Percentiles rank a stretch among this genome's conserved stretches.
Evolutionary conservation across 2,329 filamentous ascomycete genomes (phyloP).

Genomic region (Emmonsiellopsis sp.): DNA sequence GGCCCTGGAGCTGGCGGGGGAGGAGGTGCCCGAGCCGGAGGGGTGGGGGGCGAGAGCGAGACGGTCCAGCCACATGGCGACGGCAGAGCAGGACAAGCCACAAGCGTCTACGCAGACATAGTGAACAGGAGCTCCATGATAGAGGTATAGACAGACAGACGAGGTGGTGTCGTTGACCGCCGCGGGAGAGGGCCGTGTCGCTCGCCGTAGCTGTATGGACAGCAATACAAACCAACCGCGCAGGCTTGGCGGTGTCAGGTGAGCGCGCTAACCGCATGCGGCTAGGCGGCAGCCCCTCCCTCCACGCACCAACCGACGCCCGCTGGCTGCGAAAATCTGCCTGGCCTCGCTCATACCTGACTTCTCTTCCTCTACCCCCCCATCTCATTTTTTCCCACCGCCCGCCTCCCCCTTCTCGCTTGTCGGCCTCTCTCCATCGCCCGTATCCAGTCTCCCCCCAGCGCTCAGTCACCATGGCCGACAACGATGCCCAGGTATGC

Average conservation of each 20-base stretch:
- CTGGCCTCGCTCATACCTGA: not conserved
- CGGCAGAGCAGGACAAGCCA: not conserved
- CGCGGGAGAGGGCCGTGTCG: not conserved
- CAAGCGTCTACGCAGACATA: not conserved
- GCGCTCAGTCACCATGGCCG: conserved; percentile 48
- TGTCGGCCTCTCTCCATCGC: conserved; percentile 13
- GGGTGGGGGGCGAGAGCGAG: conserved; percentile 67
- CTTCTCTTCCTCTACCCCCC: conserved; percentile 8
- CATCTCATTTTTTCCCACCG: conserved; percentile 10
- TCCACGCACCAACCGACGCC: conserved; percentile 7
- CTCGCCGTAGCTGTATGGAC: not conserved
- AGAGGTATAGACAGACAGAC: not conserved
- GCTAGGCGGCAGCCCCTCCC: conserved; percentile 6
- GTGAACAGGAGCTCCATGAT: not conserved
- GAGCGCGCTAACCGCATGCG: conserved; percentile 3
- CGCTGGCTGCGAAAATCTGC: not conserved
- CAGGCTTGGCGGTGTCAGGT: not conserved
- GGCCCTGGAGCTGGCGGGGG: conserved; percentile 49
- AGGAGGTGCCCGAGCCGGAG: conserved; percentile 53
- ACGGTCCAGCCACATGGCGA: conserved; percentile 79
- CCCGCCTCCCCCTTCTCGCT: conserved; percentile 13
- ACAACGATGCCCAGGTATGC: conserved; percentile 54
- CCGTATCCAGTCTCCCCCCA: conserved; percentile 13
- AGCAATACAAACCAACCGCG: not conserved
- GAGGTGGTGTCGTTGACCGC: not conserved